Percentiles rank a stretch among this genome's conserved stretches.
These are phyloP conservation scores for Plasmopara halstedii DNA, from an alignment of 352 stramenopile genomes.

Conservation along the genomic window DNA sequence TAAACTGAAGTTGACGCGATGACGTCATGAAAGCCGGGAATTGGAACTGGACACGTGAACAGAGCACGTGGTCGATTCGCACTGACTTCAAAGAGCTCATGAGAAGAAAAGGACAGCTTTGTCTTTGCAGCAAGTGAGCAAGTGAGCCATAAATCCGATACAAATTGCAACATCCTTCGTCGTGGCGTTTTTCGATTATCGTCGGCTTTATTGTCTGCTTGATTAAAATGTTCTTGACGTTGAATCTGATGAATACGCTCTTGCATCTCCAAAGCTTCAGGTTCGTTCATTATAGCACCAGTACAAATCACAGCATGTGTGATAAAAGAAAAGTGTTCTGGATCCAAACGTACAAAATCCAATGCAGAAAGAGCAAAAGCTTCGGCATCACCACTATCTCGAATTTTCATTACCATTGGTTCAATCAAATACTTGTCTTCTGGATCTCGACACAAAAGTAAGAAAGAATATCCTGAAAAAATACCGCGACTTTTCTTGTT, in stretches of 20 bases:
- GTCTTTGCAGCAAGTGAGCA: slow-evolving; percentile 46
- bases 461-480: slow-evolving; percentile 45
- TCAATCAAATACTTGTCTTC: slow-evolving; percentile 35
- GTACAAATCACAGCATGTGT: slow-evolving; percentile 56
- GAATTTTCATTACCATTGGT: slow-evolving; percentile 32
- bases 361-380: slow-evolving; percentile 37
- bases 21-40: slow-evolving; percentile 43
- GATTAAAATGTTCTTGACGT: slow-evolving; percentile 1
- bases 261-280: slow-evolving; percentile 22
- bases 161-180: slow-evolving; percentile 35
- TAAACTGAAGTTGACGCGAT: slow-evolving; percentile 58
- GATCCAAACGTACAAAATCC: slow-evolving; percentile 43
- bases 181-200: slow-evolving; percentile 8
- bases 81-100: slow-evolving; percentile 39
- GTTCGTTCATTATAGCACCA: slow-evolving; percentile 32
- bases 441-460: slow-evolving; percentile 47
- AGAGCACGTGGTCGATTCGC: slow-evolving; percentile 34
- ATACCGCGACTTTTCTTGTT: slow-evolving; percentile 11
- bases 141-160: slow-evolving; percentile 67
- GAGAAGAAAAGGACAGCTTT: slow-evolving; percentile 39
- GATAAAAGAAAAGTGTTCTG: slow-evolving; percentile 52
- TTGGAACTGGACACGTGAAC: slow-evolving; percentile 34
- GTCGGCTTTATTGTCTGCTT: not conserved
- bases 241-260: slow-evolving; percentile 22
- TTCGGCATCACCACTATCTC: slow-evolving; percentile 26